Evolutionary conservation across 768 basidiomycete genomes (phyloP), one percentile per base, ranked within the genome.

Genomic region (Leccinum subtestaceum): DNA sequence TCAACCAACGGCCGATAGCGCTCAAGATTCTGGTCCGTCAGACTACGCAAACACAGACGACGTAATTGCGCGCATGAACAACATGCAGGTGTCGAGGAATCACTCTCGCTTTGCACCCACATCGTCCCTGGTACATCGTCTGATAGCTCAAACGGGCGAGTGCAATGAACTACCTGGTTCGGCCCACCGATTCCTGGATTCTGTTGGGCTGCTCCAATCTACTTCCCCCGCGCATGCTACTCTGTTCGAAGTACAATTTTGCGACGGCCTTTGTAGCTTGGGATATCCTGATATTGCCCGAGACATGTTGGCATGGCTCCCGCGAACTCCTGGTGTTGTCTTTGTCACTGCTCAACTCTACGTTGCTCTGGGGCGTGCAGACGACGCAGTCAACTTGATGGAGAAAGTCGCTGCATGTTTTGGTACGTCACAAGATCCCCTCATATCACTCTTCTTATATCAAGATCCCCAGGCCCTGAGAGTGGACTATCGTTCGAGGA

Each of bases 361-460:
- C 78, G 72, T 93, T 48, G 79, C 83, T 61, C 73, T 84, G 32
- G 86, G 89, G 5, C 82, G 86, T 36, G 75, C 81, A 27, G 90
- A 88, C 52, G 92, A 95, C 63, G 90, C 92, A 2, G 83, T 86
- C 1, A 76, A 77, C 57, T 71, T 87, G 47, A 75, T 97, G 64
- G 87, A 95, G 70, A 87, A 84, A 64, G 73, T 94, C 19, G 88
- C 87, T 25, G 86, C 86, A 38, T 80, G 80, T 67, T 91, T 93
- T 64, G 89, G 93, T 92, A 66, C 66, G 85, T 70, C 29, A 45
- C 66, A 57, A 29, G 55, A 55, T 61, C 29, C 4, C n/a, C 62
- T 46, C 34, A 9, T 17, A 2, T 51, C 3, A 10, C 17, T 19
- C 48, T 31, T 47, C 55, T 63, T 50, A 57, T 52, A 15, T 52